Evolutionary conservation across 176 grass and related monocot genomes (phyloP).

Genomic region (Oryza glaberrima): DNA sequence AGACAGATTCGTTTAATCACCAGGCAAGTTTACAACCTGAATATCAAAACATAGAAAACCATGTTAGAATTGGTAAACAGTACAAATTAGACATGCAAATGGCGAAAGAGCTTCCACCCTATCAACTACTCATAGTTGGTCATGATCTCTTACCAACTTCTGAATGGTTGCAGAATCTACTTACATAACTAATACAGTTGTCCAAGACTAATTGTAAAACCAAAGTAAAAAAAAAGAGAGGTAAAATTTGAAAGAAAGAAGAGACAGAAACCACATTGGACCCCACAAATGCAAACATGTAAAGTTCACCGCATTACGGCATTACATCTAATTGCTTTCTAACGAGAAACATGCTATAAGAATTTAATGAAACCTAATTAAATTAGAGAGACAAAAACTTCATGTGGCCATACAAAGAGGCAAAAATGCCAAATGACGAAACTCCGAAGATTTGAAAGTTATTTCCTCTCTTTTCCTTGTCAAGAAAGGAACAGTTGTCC

Average conservation of each 20-base stretch:
- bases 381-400: slow-evolving; percentile 11
- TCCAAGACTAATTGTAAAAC: background rate
- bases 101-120: background rate
- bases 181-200: slow-evolving; percentile 28
- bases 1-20: slow-evolving; percentile 26
- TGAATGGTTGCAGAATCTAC: slow-evolving; percentile 19
- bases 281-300: background rate
- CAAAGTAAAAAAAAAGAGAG: slow-evolving; percentile 6
- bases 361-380: background rate
- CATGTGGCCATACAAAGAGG: background rate
- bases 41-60: slow-evolving; percentile 14
- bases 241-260: background rate
- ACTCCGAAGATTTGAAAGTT: slow-evolving; percentile 6
- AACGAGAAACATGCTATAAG: background rate
- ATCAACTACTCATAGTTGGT: slow-evolving; percentile 17
- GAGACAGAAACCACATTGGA: slow-evolving; percentile 11
- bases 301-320: background rate
- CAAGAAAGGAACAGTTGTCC: background rate
- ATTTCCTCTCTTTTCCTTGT: background rate
- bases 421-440: background rate
- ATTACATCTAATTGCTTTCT: background rate
- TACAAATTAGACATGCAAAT: slow-evolving; percentile 22
- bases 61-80: slow-evolving; percentile 15
- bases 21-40: slow-evolving; percentile 38
- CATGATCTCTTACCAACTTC: slow-evolving; percentile 23